A percentile compares a stretch with the other conserved stretches of the same genome.
phyloP scores from a whole-genome alignment of 331 rosid genomes.

The Arachis monticola region DNA sequence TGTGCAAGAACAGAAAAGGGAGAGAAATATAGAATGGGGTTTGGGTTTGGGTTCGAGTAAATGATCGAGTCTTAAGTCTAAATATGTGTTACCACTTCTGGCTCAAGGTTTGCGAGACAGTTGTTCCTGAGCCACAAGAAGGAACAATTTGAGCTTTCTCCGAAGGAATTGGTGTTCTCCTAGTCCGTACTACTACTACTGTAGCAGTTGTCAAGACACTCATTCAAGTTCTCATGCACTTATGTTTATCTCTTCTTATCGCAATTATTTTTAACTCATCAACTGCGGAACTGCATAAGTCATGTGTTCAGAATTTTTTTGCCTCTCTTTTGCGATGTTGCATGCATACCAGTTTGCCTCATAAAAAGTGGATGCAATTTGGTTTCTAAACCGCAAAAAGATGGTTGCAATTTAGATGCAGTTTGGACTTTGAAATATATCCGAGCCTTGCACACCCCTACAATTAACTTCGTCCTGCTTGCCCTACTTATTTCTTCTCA shows the following conservation, averaged over 20 bases:
- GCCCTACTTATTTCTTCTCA: too few relatives aligned
- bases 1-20: slow-evolving; percentile 5
- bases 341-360: too few relatives aligned
- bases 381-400: too few relatives aligned
- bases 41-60: slow-evolving; percentile 1
- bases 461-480: too few relatives aligned
- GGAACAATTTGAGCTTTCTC: background rate
- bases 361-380: too few relatives aligned
- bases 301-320: too few relatives aligned
- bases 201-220: background rate
- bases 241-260: background rate
- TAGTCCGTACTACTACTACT: background rate
- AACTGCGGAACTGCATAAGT: too few relatives aligned
- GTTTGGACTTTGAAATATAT: too few relatives aligned
- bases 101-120: slow-evolving; percentile 24
- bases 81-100: background rate
- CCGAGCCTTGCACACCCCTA: too few relatives aligned
- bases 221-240: background rate
- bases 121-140: slow-evolving; percentile 5
- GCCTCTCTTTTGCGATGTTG: too few relatives aligned
- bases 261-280: background rate
- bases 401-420: too few relatives aligned
- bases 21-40: background rate
- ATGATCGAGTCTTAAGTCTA: background rate
- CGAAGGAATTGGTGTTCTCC: background rate